Evolutionary conservation across 2,329 filamentous ascomycete genomes (phyloP).

Genomic region (Curvularia hawaiiensis): DNA sequence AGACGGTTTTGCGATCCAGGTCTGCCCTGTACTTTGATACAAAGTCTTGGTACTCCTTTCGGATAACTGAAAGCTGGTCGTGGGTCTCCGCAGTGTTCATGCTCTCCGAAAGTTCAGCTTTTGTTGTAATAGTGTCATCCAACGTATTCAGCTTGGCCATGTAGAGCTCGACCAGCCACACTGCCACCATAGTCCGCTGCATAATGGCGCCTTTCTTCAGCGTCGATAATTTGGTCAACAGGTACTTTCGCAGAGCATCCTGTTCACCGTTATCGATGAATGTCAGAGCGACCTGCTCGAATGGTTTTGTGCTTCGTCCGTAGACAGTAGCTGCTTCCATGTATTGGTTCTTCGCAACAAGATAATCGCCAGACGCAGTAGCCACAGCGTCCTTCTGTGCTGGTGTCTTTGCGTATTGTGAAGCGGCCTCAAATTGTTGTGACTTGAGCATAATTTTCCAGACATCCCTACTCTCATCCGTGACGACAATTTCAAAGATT

Average conservation of each 20-base stretch:
- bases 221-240: constrained; percentile 79
- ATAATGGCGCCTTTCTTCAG: constrained; percentile 85
- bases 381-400: constrained; percentile 89
- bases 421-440: constrained; percentile 85
- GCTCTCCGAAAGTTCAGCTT: constrained; percentile 77
- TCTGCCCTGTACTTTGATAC: constrained; percentile 83
- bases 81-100: constrained; percentile 72
- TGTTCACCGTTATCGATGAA: constrained; percentile 91
- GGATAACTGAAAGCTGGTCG: constrained; percentile 71
- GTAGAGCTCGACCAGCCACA: constrained; percentile 93
- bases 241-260: constrained; percentile 88
- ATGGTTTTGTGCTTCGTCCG: constrained; percentile 93
- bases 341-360: constrained; percentile 81
- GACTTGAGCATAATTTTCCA: constrained; percentile 92
- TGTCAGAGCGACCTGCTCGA: constrained; percentile 90
- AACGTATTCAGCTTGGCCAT: constrained; percentile 96
- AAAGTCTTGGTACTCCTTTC: constrained; percentile 87
- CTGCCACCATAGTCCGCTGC: constrained; percentile 94
- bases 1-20: constrained; percentile 87
- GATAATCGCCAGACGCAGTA: constrained; percentile 86
- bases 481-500: constrained; percentile 91
- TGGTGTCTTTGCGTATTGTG: constrained; percentile 80
- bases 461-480: constrained; percentile 87
- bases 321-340: constrained; percentile 87
- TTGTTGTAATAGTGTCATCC: constrained; percentile 91